Conservation (phyloP, 768 basidiomycete species). For the Trametes maxima region DNA sequence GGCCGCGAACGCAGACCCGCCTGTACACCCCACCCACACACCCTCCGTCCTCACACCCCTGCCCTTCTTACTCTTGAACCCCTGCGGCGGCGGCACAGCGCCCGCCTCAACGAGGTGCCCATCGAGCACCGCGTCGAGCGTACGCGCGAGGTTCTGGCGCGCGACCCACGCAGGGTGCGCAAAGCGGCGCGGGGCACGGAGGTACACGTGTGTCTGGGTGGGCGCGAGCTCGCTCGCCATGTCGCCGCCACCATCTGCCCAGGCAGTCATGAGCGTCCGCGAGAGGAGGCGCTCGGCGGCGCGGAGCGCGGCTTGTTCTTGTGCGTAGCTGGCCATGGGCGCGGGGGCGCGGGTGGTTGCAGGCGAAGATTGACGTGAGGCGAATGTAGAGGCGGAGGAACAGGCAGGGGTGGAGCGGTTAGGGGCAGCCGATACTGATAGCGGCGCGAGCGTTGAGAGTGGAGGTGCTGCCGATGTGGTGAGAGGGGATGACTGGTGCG, state of each 20-base stretch:
- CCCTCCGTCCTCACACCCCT: constrained; percentile 40
- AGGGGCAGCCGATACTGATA: not conserved
- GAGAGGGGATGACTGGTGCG: not conserved
- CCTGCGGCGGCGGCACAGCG: constrained; percentile 30
- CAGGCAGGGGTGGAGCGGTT: not conserved
- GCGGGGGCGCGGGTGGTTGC: not conserved
- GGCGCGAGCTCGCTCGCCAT: constrained; percentile 46
- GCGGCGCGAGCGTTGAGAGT: not conserved
- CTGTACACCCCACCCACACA: constrained; percentile 41
- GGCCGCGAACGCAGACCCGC: constrained; percentile 10
- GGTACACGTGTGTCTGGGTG: constrained; percentile 49
- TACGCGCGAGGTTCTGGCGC: constrained; percentile 43
- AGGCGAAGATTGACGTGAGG: not conserved
- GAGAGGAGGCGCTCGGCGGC: constrained; percentile 40
- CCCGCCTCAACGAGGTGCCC: constrained; percentile 39
- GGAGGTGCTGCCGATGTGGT: not conserved
- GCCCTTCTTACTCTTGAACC: constrained; percentile 32
- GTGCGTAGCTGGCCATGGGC: constrained; percentile 26
- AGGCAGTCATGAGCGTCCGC: constrained; percentile 47
- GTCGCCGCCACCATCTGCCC: constrained; percentile 46
- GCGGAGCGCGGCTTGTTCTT: constrained; percentile 35
- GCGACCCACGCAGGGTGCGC: constrained; percentile 50
- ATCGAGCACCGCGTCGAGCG: constrained; percentile 40
- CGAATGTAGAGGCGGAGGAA: not conserved
- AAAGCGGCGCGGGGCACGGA: constrained; percentile 51